Base-by-base conservation (phyloP, 2,329 filamentous ascomycete species). In the Tympanopsis confertula region DNA sequence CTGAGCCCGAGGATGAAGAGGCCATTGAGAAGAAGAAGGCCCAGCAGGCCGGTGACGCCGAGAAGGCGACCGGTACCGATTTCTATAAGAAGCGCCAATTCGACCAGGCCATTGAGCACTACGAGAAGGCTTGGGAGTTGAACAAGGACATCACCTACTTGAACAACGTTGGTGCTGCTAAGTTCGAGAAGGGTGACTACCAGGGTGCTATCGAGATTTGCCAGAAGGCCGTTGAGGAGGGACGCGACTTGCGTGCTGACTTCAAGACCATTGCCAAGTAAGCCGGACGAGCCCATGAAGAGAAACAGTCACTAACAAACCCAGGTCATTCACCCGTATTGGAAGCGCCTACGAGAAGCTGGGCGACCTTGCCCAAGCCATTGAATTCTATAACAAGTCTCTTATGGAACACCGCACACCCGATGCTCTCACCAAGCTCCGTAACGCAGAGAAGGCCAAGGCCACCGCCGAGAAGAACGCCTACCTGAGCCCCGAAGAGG, bases 1-100 rank as follows among this genome's bases (percentile, higher is more conserved):
- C 74, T 0, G 79, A 83, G 51, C 63, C 70, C 13, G 74, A 79
- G 49, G 86, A 94, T 47, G 87, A 94, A 52, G 91, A 96, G 58
- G 73, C 80, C 1, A 57, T 78, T 39, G 84, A 83, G 43, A 87
- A 88, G 63, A 84, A 84, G 64, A 85, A 91, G 68, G 86, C 86
- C 29, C 94, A 96, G 69, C 85, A 82, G 52, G 86, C 83, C 45
- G 91, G 88, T 33, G 91, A 98, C 50, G 85, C 87, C 57, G 84
- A 95, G 64, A 98, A 98, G 76, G 84, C 81, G 20, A 69, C 93
- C 40, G 91, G 91, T 41, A 98, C 89, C 13, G 86, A 91, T 50
- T 81, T 82, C 59, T 98, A 98, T 73, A 98, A 98, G 80, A 96
- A 96, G 75, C 82, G 86, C 49, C 80, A 95, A 56, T 95, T 98